Evolutionary conservation across 352 stramenopile genomes (phyloP), one percentile per base, ranked within the genome.

Genomic region (Phytopythium oedochilum): DNA sequence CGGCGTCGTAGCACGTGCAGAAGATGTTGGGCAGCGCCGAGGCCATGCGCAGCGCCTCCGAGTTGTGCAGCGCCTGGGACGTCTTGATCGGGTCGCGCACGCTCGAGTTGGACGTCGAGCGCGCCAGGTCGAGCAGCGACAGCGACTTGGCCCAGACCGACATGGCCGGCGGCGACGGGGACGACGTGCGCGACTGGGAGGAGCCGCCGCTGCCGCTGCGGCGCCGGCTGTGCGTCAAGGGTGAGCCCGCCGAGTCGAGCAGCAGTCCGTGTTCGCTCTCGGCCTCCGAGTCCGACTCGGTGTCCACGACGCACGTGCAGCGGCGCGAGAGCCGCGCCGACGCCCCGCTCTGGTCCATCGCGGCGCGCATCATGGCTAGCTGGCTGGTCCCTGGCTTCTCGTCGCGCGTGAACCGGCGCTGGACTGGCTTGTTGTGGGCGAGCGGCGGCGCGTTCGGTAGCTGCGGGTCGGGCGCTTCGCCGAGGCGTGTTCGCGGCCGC

Each of bases 1-100:
- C 78, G 11, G 75, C 65, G 43, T 89, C 78, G 60, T 92, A 92
- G 57, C 77, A 89, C 12, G 71, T 71, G 55, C 82, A 92, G 55
- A 92, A 92, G 23, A 92, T 71, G 53, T 89, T 92, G 52, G 78
- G 69, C 6, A 92, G 70, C 10, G 71, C 55, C 32, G 73, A 59
- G 22, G 82, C 71, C 29, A 83, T 73, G n/a, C 79, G 70, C 43
- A 92, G 49, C 25, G 71, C 75, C 57, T 89, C 79, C 2, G 73
- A 83, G 53, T 89, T 87, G 63, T 92, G 82, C 28, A 89, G 66
- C 45, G 82, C 82, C 51, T 80, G 78, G 1, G 78, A 91, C 20
- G 76, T 74, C 51, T 78, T 78, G 49, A 88, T 73, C 17, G 68
- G 66, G 63, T 89, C 78, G 36, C 73, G 70, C 25, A 69, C 64